A percentile compares a stretch with the other conserved stretches of the same genome.
phyloP scores from a whole-genome alignment of 306 rosid species.

The Trifolium fragiferum region DNA sequence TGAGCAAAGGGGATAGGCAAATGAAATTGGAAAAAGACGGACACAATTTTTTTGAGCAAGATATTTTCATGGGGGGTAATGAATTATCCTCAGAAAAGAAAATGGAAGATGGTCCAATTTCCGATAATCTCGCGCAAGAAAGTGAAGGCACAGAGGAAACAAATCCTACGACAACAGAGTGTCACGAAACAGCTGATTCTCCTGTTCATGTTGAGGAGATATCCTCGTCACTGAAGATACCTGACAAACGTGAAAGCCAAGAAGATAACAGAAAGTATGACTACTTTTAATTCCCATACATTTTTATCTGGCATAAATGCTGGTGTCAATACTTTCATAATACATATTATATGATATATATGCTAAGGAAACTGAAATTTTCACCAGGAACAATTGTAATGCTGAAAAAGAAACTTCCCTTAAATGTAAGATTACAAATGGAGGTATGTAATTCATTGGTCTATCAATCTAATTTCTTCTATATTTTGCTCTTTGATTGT shows the following conservation, averaged over 20 bases:
- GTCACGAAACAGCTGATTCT: conserved; percentile 46
- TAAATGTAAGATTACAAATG: conserved; percentile 45
- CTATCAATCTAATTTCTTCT: conserved; percentile 10
- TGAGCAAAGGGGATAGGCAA: conserved; percentile 51
- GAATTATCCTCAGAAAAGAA: conserved; percentile 48
- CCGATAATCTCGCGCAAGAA: conserved; percentile 40
- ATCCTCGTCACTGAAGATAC: conserved; percentile 49
- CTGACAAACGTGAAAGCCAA: conserved; percentile 42
- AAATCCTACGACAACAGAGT: conserved; percentile 35
- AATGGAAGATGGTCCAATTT: conserved; percentile 46
- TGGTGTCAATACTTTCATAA: conserved; percentile 7
- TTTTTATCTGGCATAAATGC: conserved; percentile 20
- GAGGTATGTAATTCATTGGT: conserved; percentile 57
- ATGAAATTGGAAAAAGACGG: conserved; percentile 43
- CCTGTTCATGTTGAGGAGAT: conserved; percentile 57
- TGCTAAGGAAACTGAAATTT: conserved; percentile 42
- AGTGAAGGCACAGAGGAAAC: conserved; percentile 46
- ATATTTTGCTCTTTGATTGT: conserved; percentile 17
- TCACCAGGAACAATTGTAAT: conserved; percentile 53
- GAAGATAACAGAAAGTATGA: conserved; percentile 57
- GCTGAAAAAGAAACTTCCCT: conserved; percentile 51
- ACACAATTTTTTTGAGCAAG: conserved; percentile 42
- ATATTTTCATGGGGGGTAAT: conserved; percentile 48
- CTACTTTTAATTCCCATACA: conserved; percentile 31
- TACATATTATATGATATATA: conserved; percentile 32